These are phyloP conservation scores for Protomyces gravidus DNA, from an alignment of 1,139 yeast genomes.

Conservation along the genomic window DNA sequence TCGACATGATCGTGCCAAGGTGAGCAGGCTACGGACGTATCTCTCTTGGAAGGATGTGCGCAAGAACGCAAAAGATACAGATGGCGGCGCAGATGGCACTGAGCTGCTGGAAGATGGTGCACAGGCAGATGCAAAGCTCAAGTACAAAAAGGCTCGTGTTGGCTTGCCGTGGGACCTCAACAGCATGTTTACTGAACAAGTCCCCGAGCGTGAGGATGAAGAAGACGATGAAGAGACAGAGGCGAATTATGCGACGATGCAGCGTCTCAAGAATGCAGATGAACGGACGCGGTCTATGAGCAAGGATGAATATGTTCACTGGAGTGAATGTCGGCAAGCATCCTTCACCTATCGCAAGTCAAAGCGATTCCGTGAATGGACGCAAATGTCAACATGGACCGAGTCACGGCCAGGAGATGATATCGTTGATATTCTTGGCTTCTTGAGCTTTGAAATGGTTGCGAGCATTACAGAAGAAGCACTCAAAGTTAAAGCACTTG, in stretches of 20 bases:
- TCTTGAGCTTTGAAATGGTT: conserved; percentile 91
- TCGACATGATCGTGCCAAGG: conserved; percentile 92
- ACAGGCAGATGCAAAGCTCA: conserved; percentile 54
- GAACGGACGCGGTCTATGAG: conserved; percentile 93
- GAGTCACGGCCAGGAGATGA: conserved; percentile 94
- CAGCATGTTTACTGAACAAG: conserved; percentile 89
- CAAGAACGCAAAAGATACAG: conserved; percentile 94
- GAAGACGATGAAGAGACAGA: conserved; percentile 86
- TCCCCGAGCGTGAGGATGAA: conserved; percentile 71
- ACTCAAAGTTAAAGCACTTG: conserved; percentile 56
- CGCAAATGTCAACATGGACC: conserved; percentile 74
- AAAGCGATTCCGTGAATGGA: conserved; percentile 94
- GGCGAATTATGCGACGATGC: conserved; percentile 81
- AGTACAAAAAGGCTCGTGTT: conserved; percentile 72
- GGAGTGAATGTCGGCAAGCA: conserved; percentile 98
- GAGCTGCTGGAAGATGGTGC: conserved; percentile 42
- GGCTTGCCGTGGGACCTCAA: conserved; percentile 93
- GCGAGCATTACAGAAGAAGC: conserved; percentile 93
- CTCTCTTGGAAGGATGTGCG: conserved; percentile 96
- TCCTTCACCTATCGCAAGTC: conserved; percentile 91
- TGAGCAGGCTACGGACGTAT: conserved; percentile 81
- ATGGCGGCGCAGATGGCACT: conserved; percentile 57
- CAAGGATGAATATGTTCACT: conserved; percentile 92
- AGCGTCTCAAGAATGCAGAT: conserved; percentile 85
- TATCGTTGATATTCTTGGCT: conserved; percentile 91